phyloP scores from a whole-genome alignment of 768 basidiomycete species.

The Boletellus ananiceps region DNA sequence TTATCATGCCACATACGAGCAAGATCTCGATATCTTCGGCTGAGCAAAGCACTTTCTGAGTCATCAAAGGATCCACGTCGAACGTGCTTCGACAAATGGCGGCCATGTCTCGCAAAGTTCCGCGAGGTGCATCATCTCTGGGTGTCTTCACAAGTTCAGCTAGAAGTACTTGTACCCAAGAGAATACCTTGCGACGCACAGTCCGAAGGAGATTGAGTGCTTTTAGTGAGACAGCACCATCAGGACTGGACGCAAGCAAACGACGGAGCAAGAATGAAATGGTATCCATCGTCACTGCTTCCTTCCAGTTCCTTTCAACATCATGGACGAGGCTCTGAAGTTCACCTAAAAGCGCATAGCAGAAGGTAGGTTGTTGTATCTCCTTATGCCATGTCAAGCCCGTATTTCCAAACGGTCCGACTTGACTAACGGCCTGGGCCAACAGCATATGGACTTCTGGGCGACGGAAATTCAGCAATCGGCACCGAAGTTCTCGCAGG shows the following conservation, averaged over 20 bases:
- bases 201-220: conserved; percentile 24
- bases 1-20: conserved; percentile 29
- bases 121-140: conserved; percentile 1
- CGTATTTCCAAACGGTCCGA: conserved; percentile 27
- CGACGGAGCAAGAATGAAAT: conserved; percentile 33
- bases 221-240: conserved; percentile 12
- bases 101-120: conserved; percentile 14
- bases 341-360: conserved; percentile 31
- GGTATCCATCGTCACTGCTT: conserved; percentile 29
- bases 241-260: conserved; percentile 26
- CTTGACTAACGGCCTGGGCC: conserved; percentile 40
- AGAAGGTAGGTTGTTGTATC: conserved; percentile 30
- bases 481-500: conserved; percentile 35
- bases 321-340: conserved; percentile 30
- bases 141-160: conserved; percentile 10
- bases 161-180: conserved; percentile 33
- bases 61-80: conserved; percentile 12
- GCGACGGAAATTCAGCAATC: conserved; percentile 34
- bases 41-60: conserved; percentile 15
- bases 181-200: conserved; percentile 28
- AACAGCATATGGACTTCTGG: conserved; percentile 40
- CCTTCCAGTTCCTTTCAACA: conserved; percentile 40
- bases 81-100: conserved; percentile 28
- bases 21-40: conserved; percentile 26
- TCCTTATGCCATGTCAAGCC: conserved; percentile 38